A percentile compares a stretch with the other conserved stretches of the same genome.
Conservation (phyloP, 352 stramenopile species). For the Phytophthora niederhauseri region DNA sequence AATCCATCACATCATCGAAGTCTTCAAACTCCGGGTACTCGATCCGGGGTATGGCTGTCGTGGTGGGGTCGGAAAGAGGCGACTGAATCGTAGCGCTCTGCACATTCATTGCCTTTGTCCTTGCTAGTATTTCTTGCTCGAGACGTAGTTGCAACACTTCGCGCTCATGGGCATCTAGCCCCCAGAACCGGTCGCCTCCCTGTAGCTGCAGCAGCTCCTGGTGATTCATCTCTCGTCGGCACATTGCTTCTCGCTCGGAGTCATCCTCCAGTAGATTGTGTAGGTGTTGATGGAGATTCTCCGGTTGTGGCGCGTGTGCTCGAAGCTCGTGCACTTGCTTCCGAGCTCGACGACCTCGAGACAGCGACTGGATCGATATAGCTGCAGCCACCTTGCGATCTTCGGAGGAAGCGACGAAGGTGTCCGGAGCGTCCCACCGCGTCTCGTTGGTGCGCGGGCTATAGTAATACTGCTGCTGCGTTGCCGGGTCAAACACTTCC, state of each 20-base stretch:
- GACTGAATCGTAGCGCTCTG: not conserved
- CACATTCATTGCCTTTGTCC: constrained; percentile 7
- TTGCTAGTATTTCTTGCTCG: constrained; percentile 52
- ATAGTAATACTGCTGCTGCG: constrained; percentile 69
- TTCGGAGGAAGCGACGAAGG: constrained; percentile 44
- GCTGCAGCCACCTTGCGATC: constrained; percentile 53
- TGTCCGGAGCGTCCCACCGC: constrained; percentile 48
- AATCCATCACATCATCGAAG: constrained; percentile 25
- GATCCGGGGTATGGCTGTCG: not conserved
- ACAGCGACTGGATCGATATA: constrained; percentile 63
- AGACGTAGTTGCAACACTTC: constrained; percentile 44
- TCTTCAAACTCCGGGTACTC: constrained; percentile 20
- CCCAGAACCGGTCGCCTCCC: constrained; percentile 60
- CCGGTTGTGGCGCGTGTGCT: not conserved
- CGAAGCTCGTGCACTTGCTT: constrained; percentile 25
- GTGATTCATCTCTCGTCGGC: constrained; percentile 56
- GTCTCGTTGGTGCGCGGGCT: constrained; percentile 50
- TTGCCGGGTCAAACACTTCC: constrained; percentile 67
- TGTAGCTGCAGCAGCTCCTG: constrained; percentile 58
- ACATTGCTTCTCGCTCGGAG: constrained; percentile 40
- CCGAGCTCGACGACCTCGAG: constrained; percentile 44
- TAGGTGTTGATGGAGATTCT: not conserved
- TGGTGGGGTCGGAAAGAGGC: not conserved
- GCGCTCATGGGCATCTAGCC: constrained; percentile 47
- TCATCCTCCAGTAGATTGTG: constrained; percentile 2